Evolutionary conservation across 192 early-diverging fungal genomes (phyloP).

Genomic region (Radiomyces spectabilis): DNA sequence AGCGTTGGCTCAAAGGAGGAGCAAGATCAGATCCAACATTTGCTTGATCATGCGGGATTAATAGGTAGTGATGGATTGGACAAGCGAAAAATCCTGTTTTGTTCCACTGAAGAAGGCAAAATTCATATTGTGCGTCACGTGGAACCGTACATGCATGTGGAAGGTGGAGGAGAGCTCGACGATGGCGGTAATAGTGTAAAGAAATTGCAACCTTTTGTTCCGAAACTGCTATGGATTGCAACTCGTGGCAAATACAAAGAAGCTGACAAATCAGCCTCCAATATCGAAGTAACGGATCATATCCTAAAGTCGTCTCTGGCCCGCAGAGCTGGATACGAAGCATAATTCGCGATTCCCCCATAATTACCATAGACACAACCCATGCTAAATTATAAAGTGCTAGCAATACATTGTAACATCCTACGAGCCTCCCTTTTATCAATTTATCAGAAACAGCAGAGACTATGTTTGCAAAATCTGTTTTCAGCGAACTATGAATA

Average conservation of each 20-base stretch:
- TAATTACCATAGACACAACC: neutral
- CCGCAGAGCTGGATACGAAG: conserved; percentile 1
- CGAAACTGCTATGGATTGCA: conserved; percentile 25
- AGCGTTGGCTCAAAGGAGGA: conserved; percentile 48
- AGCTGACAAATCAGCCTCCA: conserved; percentile 7
- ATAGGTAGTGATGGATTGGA: conserved; percentile 41
- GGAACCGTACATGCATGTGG: conserved; percentile 58
- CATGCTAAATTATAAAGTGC: neutral
- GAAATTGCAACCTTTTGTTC: conserved; percentile 14
- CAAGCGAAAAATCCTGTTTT: conserved; percentile 59
- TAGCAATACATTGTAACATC: neutral
- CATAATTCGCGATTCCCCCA: neutral
- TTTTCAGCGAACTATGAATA: neutral
- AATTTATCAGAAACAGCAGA: too few relatives aligned
- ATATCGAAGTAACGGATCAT: conserved; percentile 16
- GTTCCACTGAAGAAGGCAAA: conserved; percentile 58
- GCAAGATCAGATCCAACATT: conserved; percentile 40
- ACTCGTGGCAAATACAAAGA: conserved; percentile 14
- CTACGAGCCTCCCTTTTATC: neutral
- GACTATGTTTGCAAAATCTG: neutral
- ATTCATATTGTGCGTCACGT: conserved; percentile 65
- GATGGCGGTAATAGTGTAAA: conserved; percentile 29
- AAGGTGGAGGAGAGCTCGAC: conserved; percentile 40
- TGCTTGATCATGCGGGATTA: conserved; percentile 37
- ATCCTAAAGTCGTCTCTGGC: conserved; percentile 12